Evolutionary conservation across 2,329 filamentous ascomycete genomes (phyloP), one percentile per base, ranked within the genome.

Genomic region (Colletotrichum sansevieriae): DNA sequence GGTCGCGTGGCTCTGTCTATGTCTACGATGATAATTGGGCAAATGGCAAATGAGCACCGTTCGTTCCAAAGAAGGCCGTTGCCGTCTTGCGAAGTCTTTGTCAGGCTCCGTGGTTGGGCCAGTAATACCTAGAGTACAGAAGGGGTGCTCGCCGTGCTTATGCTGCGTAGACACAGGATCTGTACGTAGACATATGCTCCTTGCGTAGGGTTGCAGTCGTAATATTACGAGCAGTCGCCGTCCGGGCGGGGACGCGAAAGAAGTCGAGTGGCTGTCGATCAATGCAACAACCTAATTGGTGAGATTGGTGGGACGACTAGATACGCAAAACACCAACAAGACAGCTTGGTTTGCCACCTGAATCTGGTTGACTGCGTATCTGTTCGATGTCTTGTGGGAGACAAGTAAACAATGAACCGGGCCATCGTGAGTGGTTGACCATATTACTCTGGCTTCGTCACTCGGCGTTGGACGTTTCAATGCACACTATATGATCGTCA

Each of bases 271-370:
- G 13, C 41, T 25, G 56, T 22, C 56, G 41, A 47, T 47, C 56
- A 60, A 18, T 43, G 20, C 33, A 15, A 56, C 52, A 25, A 56
- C n/a, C n/a, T n/a, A n/a, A n/a, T n/a, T n/a, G n/a, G n/a, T 37
- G n/a, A 20, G 15, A 43, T 8, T 22, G 20, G 7, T 13, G 29
- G 22, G 33, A 56, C 52, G 18, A 33, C 18, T 4, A 39, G 37
- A 56, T 43, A 43, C 29, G 37, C 33, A 37, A 22, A 5, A 13
- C 51, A 54, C 13, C n/a, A 41, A 33, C 52, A 29, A 12, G 18
- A 43, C 22, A 29, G 52, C n/a, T 22, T 1, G 29, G 29, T 13
- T 7, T 22, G n/a, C 29, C 18, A 3, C 33, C 18, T 37, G 18
- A 20, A 37, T 39, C 8, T 22, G 33, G 33, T 39, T 37, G 51